Evolutionary conservation across 495 filamentous ascomycete species (phyloP).

Genomic region (Hyaloscypha variabilis): DNA sequence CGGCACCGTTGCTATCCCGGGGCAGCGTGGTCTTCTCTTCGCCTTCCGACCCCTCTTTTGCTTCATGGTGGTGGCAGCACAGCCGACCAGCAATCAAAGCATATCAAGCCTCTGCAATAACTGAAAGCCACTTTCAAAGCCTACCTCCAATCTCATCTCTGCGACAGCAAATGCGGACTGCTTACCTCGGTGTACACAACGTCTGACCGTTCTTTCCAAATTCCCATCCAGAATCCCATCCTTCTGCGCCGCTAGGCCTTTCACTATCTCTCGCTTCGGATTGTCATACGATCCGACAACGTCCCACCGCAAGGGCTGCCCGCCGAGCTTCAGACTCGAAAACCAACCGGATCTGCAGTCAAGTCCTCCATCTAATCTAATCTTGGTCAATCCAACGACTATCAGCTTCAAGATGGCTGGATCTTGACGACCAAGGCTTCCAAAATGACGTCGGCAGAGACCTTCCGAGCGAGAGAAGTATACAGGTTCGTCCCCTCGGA

Average conservation of each 20-base stretch:
- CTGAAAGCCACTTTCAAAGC: too few relatives aligned
- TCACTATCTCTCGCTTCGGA: neutral
- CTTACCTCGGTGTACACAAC: too few relatives aligned
- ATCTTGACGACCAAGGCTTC: neutral
- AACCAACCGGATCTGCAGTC: neutral
- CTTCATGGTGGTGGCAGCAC: too few relatives aligned
- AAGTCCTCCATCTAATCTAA: neutral
- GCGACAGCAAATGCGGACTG: too few relatives aligned
- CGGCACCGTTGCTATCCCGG: too few relatives aligned
- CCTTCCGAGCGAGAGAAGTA: constrained; percentile 20
- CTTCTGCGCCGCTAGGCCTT: neutral
- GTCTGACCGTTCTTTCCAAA: neutral
- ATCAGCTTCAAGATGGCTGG: neutral
- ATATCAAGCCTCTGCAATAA: too few relatives aligned
- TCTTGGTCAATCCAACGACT: neutral
- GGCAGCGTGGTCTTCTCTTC: too few relatives aligned
- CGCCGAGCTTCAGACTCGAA: neutral
- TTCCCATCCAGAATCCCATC: neutral
- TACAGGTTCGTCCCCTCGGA: constrained; percentile 11
- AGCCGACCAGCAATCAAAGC: too few relatives aligned
- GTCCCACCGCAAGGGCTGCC: neutral
- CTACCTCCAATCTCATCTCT: too few relatives aligned
- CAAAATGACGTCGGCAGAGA: constrained; percentile 20
- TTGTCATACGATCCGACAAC: neutral
- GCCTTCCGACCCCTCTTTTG: too few relatives aligned